phyloP scores from a whole-genome alignment of 805 yeast species.

The Groenewaldozyma tartarivorans region DNA sequence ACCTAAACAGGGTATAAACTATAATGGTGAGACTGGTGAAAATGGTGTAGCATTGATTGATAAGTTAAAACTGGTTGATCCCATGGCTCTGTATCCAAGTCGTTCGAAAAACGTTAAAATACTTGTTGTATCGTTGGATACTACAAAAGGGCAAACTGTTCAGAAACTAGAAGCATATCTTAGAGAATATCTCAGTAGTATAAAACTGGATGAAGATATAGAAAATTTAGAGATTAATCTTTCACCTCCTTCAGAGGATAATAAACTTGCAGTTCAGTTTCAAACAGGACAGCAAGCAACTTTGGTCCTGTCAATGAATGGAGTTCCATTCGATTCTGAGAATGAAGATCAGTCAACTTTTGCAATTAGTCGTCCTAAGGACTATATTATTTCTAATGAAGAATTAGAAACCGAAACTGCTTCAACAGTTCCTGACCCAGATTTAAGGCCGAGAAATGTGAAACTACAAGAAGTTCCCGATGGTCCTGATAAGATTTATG shows the following conservation, averaged over 20 bases:
- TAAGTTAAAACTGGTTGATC: conserved; percentile 1
- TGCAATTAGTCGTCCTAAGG: conserved; percentile 33
- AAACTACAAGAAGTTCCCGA: conserved; percentile 7
- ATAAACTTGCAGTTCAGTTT: conserved; percentile 41
- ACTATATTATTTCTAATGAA: conserved; percentile 31
- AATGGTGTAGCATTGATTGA: neutral
- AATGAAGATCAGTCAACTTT: conserved; percentile 1
- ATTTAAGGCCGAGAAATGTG: conserved; percentile 10
- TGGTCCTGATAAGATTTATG: conserved; percentile 34
- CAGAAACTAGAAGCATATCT: no score
- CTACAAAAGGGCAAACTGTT: no score
- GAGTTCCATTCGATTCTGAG: conserved; percentile 15
- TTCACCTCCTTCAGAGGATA: conserved; percentile 6
- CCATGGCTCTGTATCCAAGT: conserved; percentile 7
- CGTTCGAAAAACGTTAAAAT: conserved; percentile 3
- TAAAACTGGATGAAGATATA: no score
- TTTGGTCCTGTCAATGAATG: conserved; percentile 35
- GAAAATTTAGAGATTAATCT: no score
- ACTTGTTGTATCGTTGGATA: conserved; percentile 2
- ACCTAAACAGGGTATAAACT: conserved; percentile 19
- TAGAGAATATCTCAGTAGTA: conserved; percentile 1
- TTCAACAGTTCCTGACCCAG: conserved; percentile 7
- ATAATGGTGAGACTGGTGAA: neutral
- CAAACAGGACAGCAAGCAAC: conserved; percentile 47
- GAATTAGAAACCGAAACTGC: conserved; percentile 8